Percentiles rank a stretch among this genome's conserved stretches.
Evolutionary conservation across 768 basidiomycete genomes (phyloP).

Genomic region (Kwoniella dejecticola): DNA sequence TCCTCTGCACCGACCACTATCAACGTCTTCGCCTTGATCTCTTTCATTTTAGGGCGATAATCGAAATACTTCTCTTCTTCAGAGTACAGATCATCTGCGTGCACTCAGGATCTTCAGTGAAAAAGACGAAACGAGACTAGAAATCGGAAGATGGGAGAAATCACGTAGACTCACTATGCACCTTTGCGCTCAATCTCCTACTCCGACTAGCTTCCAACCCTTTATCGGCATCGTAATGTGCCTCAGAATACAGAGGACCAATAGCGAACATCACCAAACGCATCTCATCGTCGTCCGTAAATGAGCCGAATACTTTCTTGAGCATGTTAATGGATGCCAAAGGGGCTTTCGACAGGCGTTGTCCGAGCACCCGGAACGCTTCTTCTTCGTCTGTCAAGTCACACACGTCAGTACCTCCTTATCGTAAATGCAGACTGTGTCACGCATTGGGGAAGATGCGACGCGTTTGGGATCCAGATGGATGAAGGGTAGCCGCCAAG

Average conservation of each 20-base stretch:
- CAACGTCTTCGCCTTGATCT: conserved; percentile 26
- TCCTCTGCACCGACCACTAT: conserved; percentile 31
- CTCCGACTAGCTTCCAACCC: conserved; percentile 18
- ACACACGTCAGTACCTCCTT: not conserved
- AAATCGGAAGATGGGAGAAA: not conserved
- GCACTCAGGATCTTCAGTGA: too few relatives aligned
- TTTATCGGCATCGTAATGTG: conserved; percentile 24
- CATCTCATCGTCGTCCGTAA: conserved; percentile 34
- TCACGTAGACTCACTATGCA: conserved; percentile 23
- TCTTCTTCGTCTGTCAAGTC: conserved; percentile 28
- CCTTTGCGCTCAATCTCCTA: conserved; percentile 26
- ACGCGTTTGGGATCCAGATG: too few relatives aligned
- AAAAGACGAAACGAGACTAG: too few relatives aligned
- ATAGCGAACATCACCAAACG: conserved; percentile 28
- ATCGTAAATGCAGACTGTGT: too few relatives aligned
- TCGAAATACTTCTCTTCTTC: conserved; percentile 34
- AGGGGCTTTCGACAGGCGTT: conserved; percentile 18
- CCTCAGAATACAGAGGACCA: conserved; percentile 30
- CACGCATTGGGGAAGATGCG: too few relatives aligned
- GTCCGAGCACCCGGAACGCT: conserved; percentile 24
- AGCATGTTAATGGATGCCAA: conserved; percentile 28
- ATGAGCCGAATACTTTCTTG: conserved; percentile 25
- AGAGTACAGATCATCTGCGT: conserved; percentile 27
- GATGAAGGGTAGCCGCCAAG: too few relatives aligned
- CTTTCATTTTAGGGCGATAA: conserved; percentile 20